Percentiles rank a stretch among this genome's conserved stretches.
phyloP scores from a whole-genome alignment of 257 asterid genomes.

The Scutellaria galericulata region DNA sequence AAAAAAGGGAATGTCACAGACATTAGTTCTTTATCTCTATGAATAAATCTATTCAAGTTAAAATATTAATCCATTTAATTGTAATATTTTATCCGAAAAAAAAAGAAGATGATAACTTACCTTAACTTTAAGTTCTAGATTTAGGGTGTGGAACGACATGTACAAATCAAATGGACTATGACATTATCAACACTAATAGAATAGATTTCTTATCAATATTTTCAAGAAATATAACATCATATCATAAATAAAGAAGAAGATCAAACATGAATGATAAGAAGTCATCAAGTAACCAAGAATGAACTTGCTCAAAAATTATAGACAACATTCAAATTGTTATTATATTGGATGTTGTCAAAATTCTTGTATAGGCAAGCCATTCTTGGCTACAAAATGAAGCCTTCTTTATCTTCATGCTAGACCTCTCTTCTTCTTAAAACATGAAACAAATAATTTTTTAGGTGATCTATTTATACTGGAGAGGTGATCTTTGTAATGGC shows the following conservation, averaged over 20 bases:
- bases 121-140: background rate
- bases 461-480: constrained; percentile 31
- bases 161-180: no score
- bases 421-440: constrained; percentile 33
- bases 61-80: background rate
- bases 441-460: background rate
- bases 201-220: no score
- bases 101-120: background rate
- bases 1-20: no score
- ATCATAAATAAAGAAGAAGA: constrained; percentile 26
- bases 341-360: constrained; percentile 5
- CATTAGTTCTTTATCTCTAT: background rate
- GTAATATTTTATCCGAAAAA: background rate
- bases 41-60: background rate
- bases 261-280: constrained; percentile 30
- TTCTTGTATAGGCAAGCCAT: constrained; percentile 39
- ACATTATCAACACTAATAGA: no score
- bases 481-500: background rate
- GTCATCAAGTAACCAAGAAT: constrained; percentile 40
- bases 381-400: constrained; percentile 45
- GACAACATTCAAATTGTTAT: constrained; percentile 6
- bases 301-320: constrained; percentile 29
- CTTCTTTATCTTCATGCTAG: constrained; percentile 40
- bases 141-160: no score
- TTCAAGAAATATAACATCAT: no score